These are phyloP conservation scores for Cyclotella cryptica DNA, from an alignment of 108 stramenopile genomes.

Conservation along the genomic window DNA sequence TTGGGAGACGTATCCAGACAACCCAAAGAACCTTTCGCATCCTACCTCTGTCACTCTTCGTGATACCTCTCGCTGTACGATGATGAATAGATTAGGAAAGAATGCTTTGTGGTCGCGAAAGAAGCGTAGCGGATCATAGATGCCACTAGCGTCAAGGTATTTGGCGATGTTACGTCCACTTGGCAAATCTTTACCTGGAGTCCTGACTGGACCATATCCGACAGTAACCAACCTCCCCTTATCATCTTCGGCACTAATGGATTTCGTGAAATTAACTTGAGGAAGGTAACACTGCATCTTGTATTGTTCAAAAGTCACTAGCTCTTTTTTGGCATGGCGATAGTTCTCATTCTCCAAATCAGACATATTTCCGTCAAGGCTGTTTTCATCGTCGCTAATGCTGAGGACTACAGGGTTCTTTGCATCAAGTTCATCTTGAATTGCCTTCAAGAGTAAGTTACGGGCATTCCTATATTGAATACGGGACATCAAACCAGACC, in stretches of 20 bases:
- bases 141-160: background rate
- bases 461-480: background rate
- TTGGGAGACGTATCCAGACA: constrained; percentile 7
- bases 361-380: background rate
- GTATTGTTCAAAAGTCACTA: background rate
- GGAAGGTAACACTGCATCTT: background rate
- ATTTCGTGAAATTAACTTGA: background rate
- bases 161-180: background rate
- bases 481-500: background rate
- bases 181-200: background rate
- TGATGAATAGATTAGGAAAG: constrained; percentile 7
- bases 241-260: background rate
- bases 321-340: background rate
- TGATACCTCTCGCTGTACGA: constrained; percentile 17
- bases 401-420: background rate
- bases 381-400: constrained; percentile 1
- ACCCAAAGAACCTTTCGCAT: constrained; percentile 15
- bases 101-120: background rate
- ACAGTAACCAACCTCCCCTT: background rate
- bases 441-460: background rate
- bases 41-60: constrained; percentile 20
- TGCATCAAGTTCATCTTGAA: constrained; percentile 8
- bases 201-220: background rate
- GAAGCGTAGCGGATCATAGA: background rate
- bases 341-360: constrained; percentile 1